Evolutionary conservation across 2,329 filamentous ascomycete species (phyloP), one percentile per base, ranked within the genome.

Genomic region (Canariomyces notabilis): DNA sequence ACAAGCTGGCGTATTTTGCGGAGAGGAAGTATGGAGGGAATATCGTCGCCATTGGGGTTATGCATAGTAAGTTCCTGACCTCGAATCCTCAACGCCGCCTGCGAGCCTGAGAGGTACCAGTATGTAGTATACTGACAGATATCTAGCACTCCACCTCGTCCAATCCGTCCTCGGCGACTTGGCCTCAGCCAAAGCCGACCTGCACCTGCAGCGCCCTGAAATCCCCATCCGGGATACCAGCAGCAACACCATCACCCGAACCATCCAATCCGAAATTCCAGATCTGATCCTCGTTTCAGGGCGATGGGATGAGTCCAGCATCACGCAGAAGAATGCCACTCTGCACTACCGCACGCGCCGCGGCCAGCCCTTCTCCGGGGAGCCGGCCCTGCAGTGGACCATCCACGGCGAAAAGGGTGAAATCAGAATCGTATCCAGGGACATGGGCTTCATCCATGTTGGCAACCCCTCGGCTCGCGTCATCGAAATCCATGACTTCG

Each of bases 361-460:
- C 12, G 76, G 76, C 0, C 65, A 69, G 14, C 66, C 71, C 0
- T 78, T 79, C 57, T 69, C 69, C 0, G 71, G 65, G 1, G 68
- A 72, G 0, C 66, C 72, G 0, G 65, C 62, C 2, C 56, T 76
- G 0, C 59, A 68, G 1, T 80, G 76, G 73, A 68, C 64, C 6
- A 69, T 82, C 32, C 64, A 71, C 36, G 76, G 77, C 16, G 70
- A 74, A 42, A 71, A 68, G 50, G 75, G 74, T 0, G 74, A 79
- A 59, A 63, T 78, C 4, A 61, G 69, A 12, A 54, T 77, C 0
- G 62, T 60, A 0, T 58, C 64, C 46, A 48, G 0, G 46, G 53
- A 23, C 1, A 42, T 43, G 1, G n/a, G n/a, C n/a, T 48, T 69
- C 9, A 49, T 67, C 20, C 49, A 61, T 7, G 50, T 62, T 3